A percentile compares a stretch with the other conserved stretches of the same genome.
Evolutionary conservation across 305 asterid species (phyloP).

Genomic region (Solanum chacoense): DNA sequence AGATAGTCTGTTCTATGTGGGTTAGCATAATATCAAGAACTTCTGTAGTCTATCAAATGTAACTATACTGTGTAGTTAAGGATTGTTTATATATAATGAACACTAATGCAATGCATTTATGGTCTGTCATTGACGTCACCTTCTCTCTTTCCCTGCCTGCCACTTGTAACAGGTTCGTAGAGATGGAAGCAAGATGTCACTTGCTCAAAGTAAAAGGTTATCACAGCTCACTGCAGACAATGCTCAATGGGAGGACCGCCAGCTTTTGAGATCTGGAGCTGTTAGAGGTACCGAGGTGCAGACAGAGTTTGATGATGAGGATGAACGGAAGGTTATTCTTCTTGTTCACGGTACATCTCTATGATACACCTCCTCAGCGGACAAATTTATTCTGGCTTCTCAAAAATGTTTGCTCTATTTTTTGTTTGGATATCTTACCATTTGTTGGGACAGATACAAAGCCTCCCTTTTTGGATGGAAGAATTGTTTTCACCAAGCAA

Average conservation of each 20-base stretch:
- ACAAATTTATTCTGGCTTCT: slow-evolving; percentile 10
- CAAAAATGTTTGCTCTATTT: neutral
- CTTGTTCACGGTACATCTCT: slow-evolving; percentile 75
- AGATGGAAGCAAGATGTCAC: slow-evolving; percentile 96
- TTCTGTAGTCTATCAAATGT: neutral
- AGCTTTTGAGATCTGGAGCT: slow-evolving; percentile 96
- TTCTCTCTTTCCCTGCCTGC: neutral
- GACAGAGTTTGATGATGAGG: slow-evolving; percentile 96
- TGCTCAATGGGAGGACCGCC: slow-evolving; percentile 99
- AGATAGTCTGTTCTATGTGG: neutral
- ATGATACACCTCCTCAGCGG: neutral
- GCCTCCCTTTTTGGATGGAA: slow-evolving; percentile 96
- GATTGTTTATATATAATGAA: neutral
- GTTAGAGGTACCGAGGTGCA: slow-evolving; percentile 93
- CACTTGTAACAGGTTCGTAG: slow-evolving; percentile 48
- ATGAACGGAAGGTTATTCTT: slow-evolving; percentile 84
- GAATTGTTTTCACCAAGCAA: slow-evolving; percentile 91
- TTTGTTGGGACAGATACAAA: slow-evolving; percentile 60
- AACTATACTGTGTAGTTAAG: neutral
- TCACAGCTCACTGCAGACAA: slow-evolving; percentile 94
- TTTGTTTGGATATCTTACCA: slow-evolving; percentile 8
- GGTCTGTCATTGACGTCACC: neutral
- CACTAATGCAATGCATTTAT: neutral
- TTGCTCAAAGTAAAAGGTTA: slow-evolving; percentile 83
- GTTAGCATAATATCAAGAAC: neutral